Evolutionary conservation across 257 asterid genomes (phyloP).

Genomic region (Solanum rostratum): DNA sequence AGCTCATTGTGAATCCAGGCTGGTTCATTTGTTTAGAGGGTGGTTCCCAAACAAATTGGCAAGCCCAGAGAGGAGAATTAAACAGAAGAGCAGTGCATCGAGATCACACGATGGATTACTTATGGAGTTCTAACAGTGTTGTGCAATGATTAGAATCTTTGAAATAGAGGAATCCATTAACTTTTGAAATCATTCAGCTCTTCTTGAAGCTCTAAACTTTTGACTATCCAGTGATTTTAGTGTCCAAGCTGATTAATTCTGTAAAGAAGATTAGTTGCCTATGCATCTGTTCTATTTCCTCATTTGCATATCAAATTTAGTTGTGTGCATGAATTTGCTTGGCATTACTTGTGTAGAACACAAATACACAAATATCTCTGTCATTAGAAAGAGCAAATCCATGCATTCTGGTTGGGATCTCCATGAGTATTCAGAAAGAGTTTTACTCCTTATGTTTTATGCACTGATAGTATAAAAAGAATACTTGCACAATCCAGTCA

Average conservation of each 20-base stretch:
- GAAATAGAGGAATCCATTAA: neutral
- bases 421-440: neutral
- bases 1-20: conserved; percentile 20
- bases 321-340: neutral
- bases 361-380: neutral
- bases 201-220: neutral
- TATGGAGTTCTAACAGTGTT: conserved; percentile 27
- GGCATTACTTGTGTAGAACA: neutral
- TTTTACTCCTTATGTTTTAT: neutral
- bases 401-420: neutral
- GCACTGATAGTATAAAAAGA: neutral
- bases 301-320: neutral
- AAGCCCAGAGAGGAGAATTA: conserved; percentile 12
- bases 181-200: neutral
- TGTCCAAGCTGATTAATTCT: neutral
- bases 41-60: conserved; percentile 49
- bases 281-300: neutral
- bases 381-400: neutral
- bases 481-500: neutral
- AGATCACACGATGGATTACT: conserved; percentile 1
- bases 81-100: conserved; percentile 14
- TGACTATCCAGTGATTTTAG: neutral
- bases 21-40: conserved; percentile 31
- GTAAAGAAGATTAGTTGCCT: neutral
- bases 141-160: conserved; percentile 5